These are phyloP conservation scores for Podospora anserina DNA, from an alignment of 495 filamentous ascomycete species.

Conservation along the genomic window DNA sequence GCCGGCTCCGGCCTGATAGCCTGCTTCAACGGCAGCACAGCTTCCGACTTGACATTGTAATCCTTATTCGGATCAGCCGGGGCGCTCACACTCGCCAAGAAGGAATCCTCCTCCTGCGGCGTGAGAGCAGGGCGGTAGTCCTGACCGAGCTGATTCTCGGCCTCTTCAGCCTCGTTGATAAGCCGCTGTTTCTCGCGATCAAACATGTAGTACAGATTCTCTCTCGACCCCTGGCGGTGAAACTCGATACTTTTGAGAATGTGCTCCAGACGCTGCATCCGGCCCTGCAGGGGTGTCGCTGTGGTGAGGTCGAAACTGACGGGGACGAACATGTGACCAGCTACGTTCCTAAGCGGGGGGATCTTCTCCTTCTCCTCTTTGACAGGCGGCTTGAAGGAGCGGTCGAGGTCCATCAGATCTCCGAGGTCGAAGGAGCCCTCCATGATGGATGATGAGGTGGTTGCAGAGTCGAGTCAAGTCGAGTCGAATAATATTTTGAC, in stretches of 20 bases:
- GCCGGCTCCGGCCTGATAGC: conserved; percentile 2
- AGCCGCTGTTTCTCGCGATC: conserved; percentile 39
- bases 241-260: conserved; percentile 41
- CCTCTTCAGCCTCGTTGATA: conserved; percentile 51
- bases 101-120: conserved; percentile 25
- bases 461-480: too few species aligned
- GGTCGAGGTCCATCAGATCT: conserved; percentile 31
- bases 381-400: conserved; percentile 38
- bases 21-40: neutral
- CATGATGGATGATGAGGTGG: neutral
- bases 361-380: conserved; percentile 47
- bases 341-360: conserved; percentile 32
- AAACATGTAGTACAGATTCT: conserved; percentile 44
- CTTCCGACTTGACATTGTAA: conserved; percentile 24
- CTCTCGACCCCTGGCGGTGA: conserved; percentile 39
- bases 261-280: conserved; percentile 31
- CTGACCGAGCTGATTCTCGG: conserved; percentile 58
- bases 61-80: conserved; percentile 20
- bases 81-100: conserved; percentile 32
- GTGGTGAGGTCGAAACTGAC: conserved; percentile 36
- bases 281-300: conserved; percentile 26
- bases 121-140: conserved; percentile 12
- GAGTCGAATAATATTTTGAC: too few species aligned
- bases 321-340: conserved; percentile 45
- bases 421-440: neutral